A percentile compares a stretch with the other conserved stretches of the same genome.
phyloP scores from a whole-genome alignment of 202 grass and related monocot genomes.

The Carex sylvatica region DNA sequence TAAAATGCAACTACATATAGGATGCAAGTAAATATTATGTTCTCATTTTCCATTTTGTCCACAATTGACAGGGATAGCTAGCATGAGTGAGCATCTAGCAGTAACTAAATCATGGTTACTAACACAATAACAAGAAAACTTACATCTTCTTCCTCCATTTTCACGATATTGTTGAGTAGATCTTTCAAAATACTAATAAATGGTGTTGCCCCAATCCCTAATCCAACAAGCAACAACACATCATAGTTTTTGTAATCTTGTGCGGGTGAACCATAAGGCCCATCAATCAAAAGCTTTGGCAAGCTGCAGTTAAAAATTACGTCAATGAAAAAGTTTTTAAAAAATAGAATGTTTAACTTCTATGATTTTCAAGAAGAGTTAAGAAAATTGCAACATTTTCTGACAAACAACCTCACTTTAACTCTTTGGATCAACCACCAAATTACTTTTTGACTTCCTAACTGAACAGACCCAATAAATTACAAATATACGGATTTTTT shows the following conservation, averaged over 20 bases:
- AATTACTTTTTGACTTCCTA: not conserved
- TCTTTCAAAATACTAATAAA: constrained; percentile 98
- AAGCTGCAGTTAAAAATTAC: constrained; percentile 46
- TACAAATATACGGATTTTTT: not conserved
- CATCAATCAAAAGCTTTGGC: constrained; percentile 91
- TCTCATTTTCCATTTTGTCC: not conserved
- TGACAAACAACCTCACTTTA: not conserved
- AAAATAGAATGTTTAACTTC: constrained; percentile 21
- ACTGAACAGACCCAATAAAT: constrained; percentile 1
- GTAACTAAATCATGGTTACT: not conserved
- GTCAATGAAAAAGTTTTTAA: constrained; percentile 20
- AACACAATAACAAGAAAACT: constrained; percentile 19
- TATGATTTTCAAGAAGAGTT: not conserved
- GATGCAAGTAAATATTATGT: not conserved
- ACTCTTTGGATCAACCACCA: not conserved
- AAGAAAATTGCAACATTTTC: not conserved
- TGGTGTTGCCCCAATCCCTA: constrained; percentile 89
- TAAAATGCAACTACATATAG: not conserved
- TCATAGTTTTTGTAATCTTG: constrained; percentile 94
- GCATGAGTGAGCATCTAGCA: not conserved
- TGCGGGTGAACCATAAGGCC: constrained; percentile 78
- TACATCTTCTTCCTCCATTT: constrained; percentile 87
- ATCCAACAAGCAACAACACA: constrained; percentile 82
- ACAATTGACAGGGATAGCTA: not conserved
- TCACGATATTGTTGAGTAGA: constrained; percentile 81